These are phyloP conservation scores for Ophiostoma pallidulum DNA, from an alignment of 2,329 filamentous ascomycete species.

Conservation along the genomic window DNA sequence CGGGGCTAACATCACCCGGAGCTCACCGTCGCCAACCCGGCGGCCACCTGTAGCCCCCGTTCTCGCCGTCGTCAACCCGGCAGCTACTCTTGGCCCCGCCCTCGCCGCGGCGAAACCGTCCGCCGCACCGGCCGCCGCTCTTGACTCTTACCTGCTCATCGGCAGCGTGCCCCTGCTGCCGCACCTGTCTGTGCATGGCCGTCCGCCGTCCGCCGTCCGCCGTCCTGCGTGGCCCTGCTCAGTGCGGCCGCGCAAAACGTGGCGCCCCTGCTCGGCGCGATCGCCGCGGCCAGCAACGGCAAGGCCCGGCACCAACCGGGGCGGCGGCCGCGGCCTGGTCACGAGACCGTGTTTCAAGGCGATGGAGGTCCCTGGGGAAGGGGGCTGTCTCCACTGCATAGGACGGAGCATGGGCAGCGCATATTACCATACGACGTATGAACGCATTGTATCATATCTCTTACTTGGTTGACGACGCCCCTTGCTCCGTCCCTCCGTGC, in stretches of 20 bases:
- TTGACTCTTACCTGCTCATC: background rate
- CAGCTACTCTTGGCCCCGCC: background rate
- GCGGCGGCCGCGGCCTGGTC: background rate
- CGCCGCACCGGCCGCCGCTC: background rate
- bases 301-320: background rate
- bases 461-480: no score
- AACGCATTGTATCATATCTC: no score
- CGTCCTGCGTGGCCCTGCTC: background rate
- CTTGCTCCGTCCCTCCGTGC: no score
- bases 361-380: no score
- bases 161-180: background rate
- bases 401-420: no score
- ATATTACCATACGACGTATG: no score
- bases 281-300: background rate
- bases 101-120: background rate
- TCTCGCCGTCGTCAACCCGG: constrained; percentile 25
- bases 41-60: no score
- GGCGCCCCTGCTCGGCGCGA: background rate
- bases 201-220: background rate
- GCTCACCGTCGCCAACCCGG: no score
- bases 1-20: no score
- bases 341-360: constrained; percentile 5
- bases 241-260: background rate
- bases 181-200: constrained; percentile 13
- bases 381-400: no score